Conservation (phyloP, 2,329 filamentous ascomycete genomes). For the Diaporthe citriasiana region DNA sequence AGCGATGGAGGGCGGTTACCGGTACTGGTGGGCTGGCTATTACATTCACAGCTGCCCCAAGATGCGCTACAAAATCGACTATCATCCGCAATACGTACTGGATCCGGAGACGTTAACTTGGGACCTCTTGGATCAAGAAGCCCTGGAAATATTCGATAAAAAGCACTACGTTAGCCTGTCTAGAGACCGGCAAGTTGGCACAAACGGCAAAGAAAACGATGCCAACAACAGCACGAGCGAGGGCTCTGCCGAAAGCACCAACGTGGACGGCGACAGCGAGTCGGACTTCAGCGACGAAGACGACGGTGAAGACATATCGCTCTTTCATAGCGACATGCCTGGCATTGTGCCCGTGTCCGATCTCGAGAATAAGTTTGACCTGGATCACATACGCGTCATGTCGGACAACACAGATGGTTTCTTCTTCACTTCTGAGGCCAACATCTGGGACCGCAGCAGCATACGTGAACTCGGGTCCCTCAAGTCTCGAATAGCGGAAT, state of each 20-base stretch:
- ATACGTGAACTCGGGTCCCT: slow-evolving; percentile 65
- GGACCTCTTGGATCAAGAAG: slow-evolving; percentile 68
- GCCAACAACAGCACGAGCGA: slow-evolving; percentile 38
- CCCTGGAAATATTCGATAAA: slow-evolving; percentile 65
- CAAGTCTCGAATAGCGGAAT: slow-evolving; percentile 75
- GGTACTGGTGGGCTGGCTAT: slow-evolving; percentile 85
- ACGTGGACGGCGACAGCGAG: slow-evolving; percentile 44
- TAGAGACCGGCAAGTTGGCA: slow-evolving; percentile 45
- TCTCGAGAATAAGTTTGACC: slow-evolving; percentile 64
- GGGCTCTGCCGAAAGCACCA: slow-evolving; percentile 45
- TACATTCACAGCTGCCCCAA: slow-evolving; percentile 87
- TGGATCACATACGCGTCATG: slow-evolving; percentile 71
- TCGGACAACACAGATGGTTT: slow-evolving; percentile 56
- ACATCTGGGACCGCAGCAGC: slow-evolving; percentile 69
- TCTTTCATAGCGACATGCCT: slow-evolving; percentile 76
- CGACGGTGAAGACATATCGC: slow-evolving; percentile 49
- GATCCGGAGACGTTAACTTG: slow-evolving; percentile 76
- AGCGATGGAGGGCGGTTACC: slow-evolving; percentile 77
- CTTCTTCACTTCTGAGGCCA: slow-evolving; percentile 65
- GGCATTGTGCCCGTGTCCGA: slow-evolving; percentile 71
- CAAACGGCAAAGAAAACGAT: slow-evolving; percentile 47
- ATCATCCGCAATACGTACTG: slow-evolving; percentile 79
- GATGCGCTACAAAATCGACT: slow-evolving; percentile 89
- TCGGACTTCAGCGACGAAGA: slow-evolving; percentile 40
- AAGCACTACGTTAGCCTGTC: slow-evolving; percentile 70